Conservation (phyloP, 164 flowering plant genomes). For the Annona squamosa region DNA sequence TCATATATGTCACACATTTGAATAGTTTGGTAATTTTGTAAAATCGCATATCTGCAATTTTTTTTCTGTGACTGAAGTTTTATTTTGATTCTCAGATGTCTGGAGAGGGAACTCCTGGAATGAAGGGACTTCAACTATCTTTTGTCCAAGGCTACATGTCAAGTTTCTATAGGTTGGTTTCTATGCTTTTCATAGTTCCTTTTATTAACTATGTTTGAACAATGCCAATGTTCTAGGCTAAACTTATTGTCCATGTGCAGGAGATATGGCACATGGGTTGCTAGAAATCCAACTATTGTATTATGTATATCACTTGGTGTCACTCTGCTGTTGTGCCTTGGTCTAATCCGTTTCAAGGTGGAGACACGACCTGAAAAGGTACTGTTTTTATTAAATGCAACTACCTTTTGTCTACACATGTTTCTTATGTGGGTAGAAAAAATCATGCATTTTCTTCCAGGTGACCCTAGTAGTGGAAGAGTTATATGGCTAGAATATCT, state of each 20-base stretch:
- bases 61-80: background rate
- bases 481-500: too few species aligned
- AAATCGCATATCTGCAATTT: background rate
- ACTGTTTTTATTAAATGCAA: background rate
- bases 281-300: conserved; percentile 71
- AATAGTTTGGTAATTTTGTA: too few species aligned
- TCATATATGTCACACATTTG: too few species aligned
- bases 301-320: conserved; percentile 61
- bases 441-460: background rate
- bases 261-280: conserved; percentile 90
- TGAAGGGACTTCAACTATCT: conserved; percentile 53
- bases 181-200: background rate
- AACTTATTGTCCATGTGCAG: conserved; percentile 32
- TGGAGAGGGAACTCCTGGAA: conserved; percentile 45
- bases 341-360: conserved; percentile 83
- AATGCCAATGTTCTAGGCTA: conserved; percentile 5
- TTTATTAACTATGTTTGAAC: background rate
- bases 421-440: too few species aligned
- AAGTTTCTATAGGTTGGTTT: conserved; percentile 65
- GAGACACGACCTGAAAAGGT: conserved; percentile 99
- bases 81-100: conserved; percentile 35
- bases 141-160: conserved; percentile 81
- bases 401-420: background rate
- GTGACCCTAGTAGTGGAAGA: too few species aligned
- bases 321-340: conserved; percentile 76